Evolutionary conservation across 805 yeast species (phyloP).

Genomic region (Naumovozyma dairenensis): DNA sequence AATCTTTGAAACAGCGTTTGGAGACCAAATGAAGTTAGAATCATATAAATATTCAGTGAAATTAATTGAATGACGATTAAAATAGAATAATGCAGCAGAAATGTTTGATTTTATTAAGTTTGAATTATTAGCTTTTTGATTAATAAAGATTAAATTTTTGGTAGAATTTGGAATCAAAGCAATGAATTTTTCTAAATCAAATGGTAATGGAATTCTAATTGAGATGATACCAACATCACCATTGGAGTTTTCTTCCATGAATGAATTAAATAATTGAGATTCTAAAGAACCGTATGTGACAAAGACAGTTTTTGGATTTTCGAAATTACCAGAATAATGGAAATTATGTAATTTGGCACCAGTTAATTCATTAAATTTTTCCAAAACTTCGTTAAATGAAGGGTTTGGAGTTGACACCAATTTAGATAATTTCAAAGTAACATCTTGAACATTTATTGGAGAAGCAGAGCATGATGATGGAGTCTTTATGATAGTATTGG

Average conservation of each 20-base stretch:
- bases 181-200: conserved; percentile 53
- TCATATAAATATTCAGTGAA: conserved; percentile 47
- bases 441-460: conserved; percentile 7
- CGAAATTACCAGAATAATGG: conserved; percentile 51
- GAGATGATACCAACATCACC: conserved; percentile 54
- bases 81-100: conserved; percentile 56
- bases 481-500: conserved; percentile 17
- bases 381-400: conserved; percentile 20
- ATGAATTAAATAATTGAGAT: conserved; percentile 41
- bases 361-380: conserved; percentile 21
- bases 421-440: conserved; percentile 9
- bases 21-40: conserved; percentile 47
- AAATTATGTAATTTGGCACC: conserved; percentile 22
- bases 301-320: conserved; percentile 58
- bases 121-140: conserved; percentile 40
- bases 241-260: conserved; percentile 29
- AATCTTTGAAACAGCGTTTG: conserved; percentile 41
- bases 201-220: conserved; percentile 73
- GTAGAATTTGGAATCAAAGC: conserved; percentile 48
- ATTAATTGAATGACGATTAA: conserved; percentile 26
- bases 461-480: too few relatives aligned
- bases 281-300: conserved; percentile 73
- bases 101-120: conserved; percentile 61
- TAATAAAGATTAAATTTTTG: conserved; percentile 55
- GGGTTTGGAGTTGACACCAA: conserved; percentile 8